Conservation (phyloP, 345 rosid genomes). For the Mercurialis annua region DNA sequence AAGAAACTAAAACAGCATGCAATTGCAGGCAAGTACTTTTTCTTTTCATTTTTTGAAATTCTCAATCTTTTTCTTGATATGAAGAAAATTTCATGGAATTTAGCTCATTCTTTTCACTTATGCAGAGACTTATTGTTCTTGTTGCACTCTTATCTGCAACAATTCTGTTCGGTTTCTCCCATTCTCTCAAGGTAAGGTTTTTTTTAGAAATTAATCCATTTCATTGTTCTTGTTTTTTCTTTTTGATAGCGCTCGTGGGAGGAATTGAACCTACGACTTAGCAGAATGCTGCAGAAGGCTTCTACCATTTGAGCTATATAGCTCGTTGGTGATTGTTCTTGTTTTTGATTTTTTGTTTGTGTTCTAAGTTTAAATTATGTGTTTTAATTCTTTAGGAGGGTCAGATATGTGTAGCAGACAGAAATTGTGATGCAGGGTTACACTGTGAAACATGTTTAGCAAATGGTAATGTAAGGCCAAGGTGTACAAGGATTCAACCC, state of each 20-base stretch:
- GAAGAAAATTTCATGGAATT: conserved; percentile 12
- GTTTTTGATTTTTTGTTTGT: not conserved
- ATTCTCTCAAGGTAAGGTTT: conserved; percentile 73
- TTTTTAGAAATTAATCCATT: too few relatives aligned
- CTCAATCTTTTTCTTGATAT: not conserved
- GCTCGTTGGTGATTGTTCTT: too few relatives aligned
- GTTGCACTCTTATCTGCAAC: conserved; percentile 29
- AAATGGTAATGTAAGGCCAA: conserved; percentile 23
- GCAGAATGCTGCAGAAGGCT: too few relatives aligned
- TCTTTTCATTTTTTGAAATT: not conserved
- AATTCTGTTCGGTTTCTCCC: conserved; percentile 39
- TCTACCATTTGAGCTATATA: too few relatives aligned
- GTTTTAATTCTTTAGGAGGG: conserved; percentile 8
- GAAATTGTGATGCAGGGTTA: conserved; percentile 22
- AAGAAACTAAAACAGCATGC: conserved; percentile 4
- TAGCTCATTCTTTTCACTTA: conserved; percentile 15
- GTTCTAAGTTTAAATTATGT: not conserved
- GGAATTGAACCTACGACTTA: too few relatives aligned
- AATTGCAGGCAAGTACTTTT: conserved; percentile 17
- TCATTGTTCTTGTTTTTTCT: not conserved
- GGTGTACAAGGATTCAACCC: conserved; percentile 31
- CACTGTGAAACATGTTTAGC: conserved; percentile 28
- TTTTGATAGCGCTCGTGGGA: too few relatives aligned
- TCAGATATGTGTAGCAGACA: conserved; percentile 19
- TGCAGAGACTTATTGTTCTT: conserved; percentile 32